Percentiles rank a stretch among this genome's conserved stretches.
Evolutionary conservation across 257 asterid species (phyloP).

Genomic region (Petrea volubilis): DNA sequence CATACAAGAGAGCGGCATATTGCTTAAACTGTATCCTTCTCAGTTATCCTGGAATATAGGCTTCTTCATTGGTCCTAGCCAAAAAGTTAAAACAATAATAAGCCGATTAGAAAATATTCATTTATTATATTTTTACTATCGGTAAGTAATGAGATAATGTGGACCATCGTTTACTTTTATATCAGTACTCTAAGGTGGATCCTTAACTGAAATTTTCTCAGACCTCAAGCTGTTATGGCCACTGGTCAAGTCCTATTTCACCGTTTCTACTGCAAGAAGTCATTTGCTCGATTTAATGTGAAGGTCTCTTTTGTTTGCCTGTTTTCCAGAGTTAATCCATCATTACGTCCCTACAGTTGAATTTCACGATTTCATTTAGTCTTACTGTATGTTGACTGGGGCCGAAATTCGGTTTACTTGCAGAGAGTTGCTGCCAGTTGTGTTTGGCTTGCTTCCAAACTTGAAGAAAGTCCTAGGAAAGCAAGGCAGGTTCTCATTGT

Average conservation of each 20-base stretch:
- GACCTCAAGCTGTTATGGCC: constrained; percentile 99
- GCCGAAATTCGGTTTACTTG: constrained; percentile 14
- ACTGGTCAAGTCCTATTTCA: constrained; percentile 96
- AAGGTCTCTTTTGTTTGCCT: constrained; percentile 50
- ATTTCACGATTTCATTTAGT: not conserved
- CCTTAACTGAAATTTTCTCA: constrained; percentile 53
- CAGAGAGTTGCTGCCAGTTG: constrained; percentile 99
- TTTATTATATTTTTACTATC: too few relatives aligned
- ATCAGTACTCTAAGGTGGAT: not conserved
- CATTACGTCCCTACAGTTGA: not conserved
- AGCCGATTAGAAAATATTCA: not conserved
- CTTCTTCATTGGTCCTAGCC: not conserved
- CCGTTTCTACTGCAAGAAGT: constrained; percentile 93
- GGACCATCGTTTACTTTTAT: not conserved
- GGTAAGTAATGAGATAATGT: constrained; percentile 3
- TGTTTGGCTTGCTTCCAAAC: constrained; percentile 99
- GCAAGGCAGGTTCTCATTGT: constrained; percentile 87
- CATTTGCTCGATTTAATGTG: constrained; percentile 85
- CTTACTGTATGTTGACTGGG: constrained; percentile 20
- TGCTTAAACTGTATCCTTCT: constrained; percentile 89
- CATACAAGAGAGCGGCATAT: constrained; percentile 92
- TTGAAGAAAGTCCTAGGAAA: constrained; percentile 91
- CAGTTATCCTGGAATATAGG: not conserved
- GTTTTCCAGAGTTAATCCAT: not conserved
- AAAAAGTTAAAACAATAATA: not conserved